These are phyloP conservation scores for Colletotrichum musicola DNA, from an alignment of 2,329 filamentous ascomycete species.

Conservation along the genomic window DNA sequence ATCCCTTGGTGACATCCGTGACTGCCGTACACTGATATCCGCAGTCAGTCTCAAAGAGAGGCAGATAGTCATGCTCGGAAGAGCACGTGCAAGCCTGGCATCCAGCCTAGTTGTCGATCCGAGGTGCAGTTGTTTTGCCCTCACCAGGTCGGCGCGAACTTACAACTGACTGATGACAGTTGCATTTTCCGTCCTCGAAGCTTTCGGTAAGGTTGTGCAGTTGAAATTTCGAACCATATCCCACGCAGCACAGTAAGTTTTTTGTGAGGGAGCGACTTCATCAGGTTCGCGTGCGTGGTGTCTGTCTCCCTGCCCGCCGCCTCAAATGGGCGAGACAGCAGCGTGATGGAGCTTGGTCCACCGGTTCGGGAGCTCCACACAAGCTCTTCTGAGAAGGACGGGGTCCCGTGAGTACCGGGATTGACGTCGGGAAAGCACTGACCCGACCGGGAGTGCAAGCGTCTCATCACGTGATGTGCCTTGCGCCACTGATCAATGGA, in stretches of 20 bases:
- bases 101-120: too few species aligned
- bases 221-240: too few species aligned
- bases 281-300: not conserved
- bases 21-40: not conserved
- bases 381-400: constrained; percentile 27
- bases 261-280: too few species aligned
- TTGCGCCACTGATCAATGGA: constrained; percentile 7
- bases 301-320: too few species aligned
- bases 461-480: not conserved
- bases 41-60: not conserved
- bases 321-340: not conserved
- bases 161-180: too few species aligned
- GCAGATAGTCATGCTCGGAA: not conserved
- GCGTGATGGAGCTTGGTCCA: constrained; percentile 30
- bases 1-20: not conserved
- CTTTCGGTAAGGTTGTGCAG: too few species aligned
- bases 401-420: constrained; percentile 20
- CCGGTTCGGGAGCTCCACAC: constrained; percentile 28
- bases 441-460: constrained; percentile 14
- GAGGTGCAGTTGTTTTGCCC: too few species aligned
- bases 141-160: too few species aligned
- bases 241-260: too few species aligned
- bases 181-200: too few species aligned
- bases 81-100: too few species aligned
- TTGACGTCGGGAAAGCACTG: constrained; percentile 20